Conservation (phyloP, 768 basidiomycete genomes). For the Mycena filopes region DNA sequence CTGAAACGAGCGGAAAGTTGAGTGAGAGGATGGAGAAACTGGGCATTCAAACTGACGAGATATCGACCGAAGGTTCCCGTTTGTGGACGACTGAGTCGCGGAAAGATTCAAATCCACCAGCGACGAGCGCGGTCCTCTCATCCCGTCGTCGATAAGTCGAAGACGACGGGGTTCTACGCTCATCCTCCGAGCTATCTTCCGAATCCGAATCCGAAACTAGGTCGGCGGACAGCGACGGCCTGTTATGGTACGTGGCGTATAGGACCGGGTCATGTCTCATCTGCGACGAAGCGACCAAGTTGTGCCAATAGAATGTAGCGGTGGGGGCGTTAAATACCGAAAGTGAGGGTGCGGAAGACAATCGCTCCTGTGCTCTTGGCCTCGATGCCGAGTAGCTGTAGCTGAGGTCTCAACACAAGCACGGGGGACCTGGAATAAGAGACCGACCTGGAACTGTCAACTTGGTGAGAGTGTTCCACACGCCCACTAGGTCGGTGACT, state of each 20-base stretch:
- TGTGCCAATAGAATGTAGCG: slow-evolving; percentile 61
- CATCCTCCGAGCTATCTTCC: slow-evolving; percentile 36
- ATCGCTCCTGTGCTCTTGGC: background rate
- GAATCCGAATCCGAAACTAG: slow-evolving; percentile 22
- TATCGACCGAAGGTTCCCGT: slow-evolving; percentile 8
- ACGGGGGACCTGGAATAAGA: background rate
- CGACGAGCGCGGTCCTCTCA: background rate
- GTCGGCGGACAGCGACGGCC: slow-evolving; percentile 11
- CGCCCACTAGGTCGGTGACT: slow-evolving; percentile 1
- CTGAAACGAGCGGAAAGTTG: background rate
- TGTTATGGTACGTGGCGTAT: slow-evolving; percentile 45
- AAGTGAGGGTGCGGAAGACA: slow-evolving; percentile 39
- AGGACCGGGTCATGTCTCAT: slow-evolving; percentile 52
- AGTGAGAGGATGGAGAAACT: background rate
- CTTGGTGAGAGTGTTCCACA: background rate
- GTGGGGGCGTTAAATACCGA: slow-evolving; percentile 56
- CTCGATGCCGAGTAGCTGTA: background rate
- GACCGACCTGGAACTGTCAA: background rate
- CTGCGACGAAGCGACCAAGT: slow-evolving; percentile 55
- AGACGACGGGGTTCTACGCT: background rate
- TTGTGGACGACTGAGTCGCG: background rate
- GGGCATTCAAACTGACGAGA: background rate
- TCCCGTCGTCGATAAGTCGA: background rate
- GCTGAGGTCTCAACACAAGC: background rate
- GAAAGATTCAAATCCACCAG: background rate